Percentiles rank a stretch among this genome's conserved stretches.
Conservation (phyloP, 805 yeast species). For the Metschnikowia shivogae region DNA sequence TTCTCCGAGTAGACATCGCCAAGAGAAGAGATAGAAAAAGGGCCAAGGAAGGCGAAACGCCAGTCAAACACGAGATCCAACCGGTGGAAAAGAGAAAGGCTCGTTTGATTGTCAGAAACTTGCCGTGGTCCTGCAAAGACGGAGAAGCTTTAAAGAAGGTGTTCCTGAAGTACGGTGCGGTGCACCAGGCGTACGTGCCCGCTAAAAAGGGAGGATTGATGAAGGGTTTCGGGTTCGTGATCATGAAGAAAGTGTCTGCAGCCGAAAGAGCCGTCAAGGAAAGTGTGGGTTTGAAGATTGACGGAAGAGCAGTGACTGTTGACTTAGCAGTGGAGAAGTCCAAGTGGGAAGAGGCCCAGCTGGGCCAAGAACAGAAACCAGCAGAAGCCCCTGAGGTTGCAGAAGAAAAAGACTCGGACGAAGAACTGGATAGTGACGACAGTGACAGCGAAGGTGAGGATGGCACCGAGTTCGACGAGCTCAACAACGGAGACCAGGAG, state of each 20-base stretch:
- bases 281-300: slow-evolving; percentile 69
- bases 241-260: slow-evolving; percentile 72
- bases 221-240: slow-evolving; percentile 93
- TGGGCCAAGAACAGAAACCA: slow-evolving; percentile 20
- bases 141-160: slow-evolving; percentile 65
- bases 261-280: slow-evolving; percentile 82
- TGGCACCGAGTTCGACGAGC: slow-evolving; percentile 23
- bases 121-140: slow-evolving; percentile 93
- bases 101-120: slow-evolving; percentile 80
- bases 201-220: slow-evolving; percentile 81
- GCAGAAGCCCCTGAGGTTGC: slow-evolving; percentile 31
- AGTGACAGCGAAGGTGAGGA: slow-evolving; percentile 28
- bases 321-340: slow-evolving; percentile 89
- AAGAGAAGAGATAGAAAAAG: slow-evolving; percentile 81
- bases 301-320: slow-evolving; percentile 88
- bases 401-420: slow-evolving; percentile 29
- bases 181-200: slow-evolving; percentile 85
- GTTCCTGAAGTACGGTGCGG: slow-evolving; percentile 78
- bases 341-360: slow-evolving; percentile 64
- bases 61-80: slow-evolving; percentile 17
- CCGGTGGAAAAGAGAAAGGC: slow-evolving; percentile 76
- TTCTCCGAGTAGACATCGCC: slow-evolving; percentile 80
- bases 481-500: slow-evolving; percentile 25
- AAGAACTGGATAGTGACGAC: slow-evolving; percentile 24
- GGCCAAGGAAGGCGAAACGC: slow-evolving; percentile 8